A percentile compares a stretch with the other conserved stretches of the same genome.
These are phyloP conservation scores for Halophytophthora polymorphica DNA, from an alignment of 352 stramenopile genomes.

Conservation along the genomic window DNA sequence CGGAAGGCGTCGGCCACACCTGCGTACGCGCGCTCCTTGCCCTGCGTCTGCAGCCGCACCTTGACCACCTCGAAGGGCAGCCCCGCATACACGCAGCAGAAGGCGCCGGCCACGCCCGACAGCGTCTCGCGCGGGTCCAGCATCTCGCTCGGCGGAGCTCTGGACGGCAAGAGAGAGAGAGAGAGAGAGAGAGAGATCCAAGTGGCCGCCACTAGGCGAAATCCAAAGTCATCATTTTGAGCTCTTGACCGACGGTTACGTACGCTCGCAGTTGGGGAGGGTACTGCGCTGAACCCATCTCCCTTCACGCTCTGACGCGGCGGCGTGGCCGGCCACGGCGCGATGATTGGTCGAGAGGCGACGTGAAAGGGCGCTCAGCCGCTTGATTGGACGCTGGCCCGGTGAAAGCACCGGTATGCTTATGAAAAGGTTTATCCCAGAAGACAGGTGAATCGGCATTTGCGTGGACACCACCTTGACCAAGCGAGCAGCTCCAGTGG, in stretches of 20 bases:
- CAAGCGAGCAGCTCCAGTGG: too few relatives aligned
- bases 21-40: constrained; percentile 50
- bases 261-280: neutral
- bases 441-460: too few relatives aligned
- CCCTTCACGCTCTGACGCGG: neutral
- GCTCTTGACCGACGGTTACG: neutral
- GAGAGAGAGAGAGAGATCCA: too few relatives aligned
- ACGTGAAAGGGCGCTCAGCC: neutral
- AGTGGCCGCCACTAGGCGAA: too few relatives aligned
- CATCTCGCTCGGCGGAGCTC: constrained; percentile 40
- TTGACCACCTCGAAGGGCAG: constrained; percentile 90
- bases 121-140: constrained; percentile 75
- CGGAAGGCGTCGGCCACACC: constrained; percentile 64
- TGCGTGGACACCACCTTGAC: too few relatives aligned
- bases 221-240: neutral
- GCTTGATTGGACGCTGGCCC: neutral
- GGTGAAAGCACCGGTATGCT: neutral
- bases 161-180: neutral
- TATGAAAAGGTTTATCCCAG: neutral
- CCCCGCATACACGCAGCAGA: constrained; percentile 80
- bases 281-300: neutral
- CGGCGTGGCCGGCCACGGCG: neutral
- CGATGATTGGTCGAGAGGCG: neutral
- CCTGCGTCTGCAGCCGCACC: constrained; percentile 80
- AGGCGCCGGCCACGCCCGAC: constrained; percentile 69